Evolutionary conservation across 441 rosid species (phyloP).

Genomic region (Kokia cookei): DNA sequence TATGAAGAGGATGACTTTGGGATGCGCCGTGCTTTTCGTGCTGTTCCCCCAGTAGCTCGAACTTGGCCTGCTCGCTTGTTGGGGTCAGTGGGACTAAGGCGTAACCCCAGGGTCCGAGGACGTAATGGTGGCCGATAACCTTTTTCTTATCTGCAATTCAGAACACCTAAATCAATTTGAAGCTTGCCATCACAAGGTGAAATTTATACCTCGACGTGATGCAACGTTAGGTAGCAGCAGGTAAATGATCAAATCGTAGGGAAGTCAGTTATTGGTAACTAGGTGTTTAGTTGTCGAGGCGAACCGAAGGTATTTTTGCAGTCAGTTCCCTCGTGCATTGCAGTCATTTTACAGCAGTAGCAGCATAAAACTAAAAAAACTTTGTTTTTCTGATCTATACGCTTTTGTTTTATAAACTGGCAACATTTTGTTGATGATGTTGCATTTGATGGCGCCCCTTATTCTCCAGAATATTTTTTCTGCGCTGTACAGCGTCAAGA

Average conservation of each 20-base stretch:
- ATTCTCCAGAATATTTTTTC: too few relatives aligned
- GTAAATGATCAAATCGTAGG: too few relatives aligned
- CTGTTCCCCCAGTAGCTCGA: slow-evolving; percentile 29
- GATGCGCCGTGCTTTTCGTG: slow-evolving; percentile 21
- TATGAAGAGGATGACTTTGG: slow-evolving; percentile 39
- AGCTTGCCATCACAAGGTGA: not conserved
- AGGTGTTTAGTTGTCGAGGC: too few relatives aligned
- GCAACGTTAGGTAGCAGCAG: too few relatives aligned
- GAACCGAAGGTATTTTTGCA: too few relatives aligned
- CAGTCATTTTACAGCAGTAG: too few relatives aligned
- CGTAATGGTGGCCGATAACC: slow-evolving; percentile 29
- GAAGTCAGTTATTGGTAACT: too few relatives aligned
- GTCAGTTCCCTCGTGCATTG: too few relatives aligned
- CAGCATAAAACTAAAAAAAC: too few relatives aligned
- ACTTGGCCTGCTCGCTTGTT: slow-evolving; percentile 29
- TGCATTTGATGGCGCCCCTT: not conserved
- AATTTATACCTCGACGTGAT: too few relatives aligned
- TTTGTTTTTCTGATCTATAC: not conserved
- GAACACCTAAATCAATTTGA: not conserved
- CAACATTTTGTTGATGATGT: not conserved
- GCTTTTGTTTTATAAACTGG: not conserved
- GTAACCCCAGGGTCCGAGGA: slow-evolving; percentile 33
- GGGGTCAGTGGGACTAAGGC: slow-evolving; percentile 20
- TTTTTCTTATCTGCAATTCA: not conserved
- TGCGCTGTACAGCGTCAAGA: too few relatives aligned